Conservation (phyloP, 176 grass and related monocot species). For the Ensete glaucum region DNA sequence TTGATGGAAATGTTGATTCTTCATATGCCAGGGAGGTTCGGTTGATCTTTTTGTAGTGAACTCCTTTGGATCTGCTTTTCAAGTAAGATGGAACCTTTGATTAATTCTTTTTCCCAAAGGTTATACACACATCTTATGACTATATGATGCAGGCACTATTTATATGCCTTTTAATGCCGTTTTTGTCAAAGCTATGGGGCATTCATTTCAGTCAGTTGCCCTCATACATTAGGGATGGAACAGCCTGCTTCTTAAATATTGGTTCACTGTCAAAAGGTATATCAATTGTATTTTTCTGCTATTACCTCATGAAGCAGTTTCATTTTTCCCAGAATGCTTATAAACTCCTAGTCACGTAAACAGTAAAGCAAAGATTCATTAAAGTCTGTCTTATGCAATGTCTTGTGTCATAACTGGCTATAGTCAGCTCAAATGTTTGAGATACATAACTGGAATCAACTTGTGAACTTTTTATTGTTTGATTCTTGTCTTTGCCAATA, state of each 20-base stretch:
- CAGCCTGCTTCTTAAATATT: slow-evolving; percentile 88
- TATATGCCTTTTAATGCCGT: slow-evolving; percentile 78
- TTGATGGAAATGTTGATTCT: slow-evolving; percentile 1
- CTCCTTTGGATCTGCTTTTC: slow-evolving; percentile 88
- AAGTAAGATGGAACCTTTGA: slow-evolving; percentile 31
- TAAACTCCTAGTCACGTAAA: not conserved
- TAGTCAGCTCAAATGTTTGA: not conserved
- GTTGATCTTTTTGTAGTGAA: slow-evolving; percentile 98
- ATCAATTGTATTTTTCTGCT: slow-evolving; percentile 4
- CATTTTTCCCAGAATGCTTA: not conserved
- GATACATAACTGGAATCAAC: too few species aligned
- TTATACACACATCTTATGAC: not conserved
- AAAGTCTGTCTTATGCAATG: not conserved
- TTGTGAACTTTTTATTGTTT: too few species aligned
- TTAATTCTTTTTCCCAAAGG: not conserved
- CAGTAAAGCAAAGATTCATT: not conserved
- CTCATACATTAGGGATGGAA: slow-evolving; percentile 79
- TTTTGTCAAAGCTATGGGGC: slow-evolving; percentile 96
- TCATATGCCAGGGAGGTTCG: slow-evolving; percentile 56
- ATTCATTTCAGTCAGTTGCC: slow-evolving; percentile 76
- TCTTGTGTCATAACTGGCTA: not conserved
- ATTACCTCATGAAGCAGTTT: not conserved
- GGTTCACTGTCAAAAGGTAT: slow-evolving; percentile 50
- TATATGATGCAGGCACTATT: slow-evolving; percentile 64
- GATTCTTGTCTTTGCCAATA: too few species aligned